phyloP scores from a whole-genome alignment of 2,329 filamentous ascomycete species.

The Magnaporthales sp. region DNA sequence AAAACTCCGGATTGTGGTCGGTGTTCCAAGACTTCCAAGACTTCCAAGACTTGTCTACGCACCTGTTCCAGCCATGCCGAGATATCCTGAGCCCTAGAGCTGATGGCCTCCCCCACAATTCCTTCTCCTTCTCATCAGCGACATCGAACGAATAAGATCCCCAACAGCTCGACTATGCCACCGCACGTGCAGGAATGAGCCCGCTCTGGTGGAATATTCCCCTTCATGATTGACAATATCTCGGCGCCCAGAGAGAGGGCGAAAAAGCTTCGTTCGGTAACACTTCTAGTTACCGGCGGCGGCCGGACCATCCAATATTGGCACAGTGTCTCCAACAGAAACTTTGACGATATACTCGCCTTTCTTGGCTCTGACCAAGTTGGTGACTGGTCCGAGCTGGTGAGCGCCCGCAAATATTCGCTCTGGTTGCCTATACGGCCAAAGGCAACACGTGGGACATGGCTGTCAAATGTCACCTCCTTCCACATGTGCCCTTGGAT shows the following conservation, averaged over 20 bases:
- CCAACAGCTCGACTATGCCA: background rate
- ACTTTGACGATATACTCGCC: background rate
- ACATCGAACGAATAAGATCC: background rate
- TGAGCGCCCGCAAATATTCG: too few species aligned
- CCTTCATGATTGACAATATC: background rate
- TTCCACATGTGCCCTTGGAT: background rate
- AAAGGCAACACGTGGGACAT: background rate
- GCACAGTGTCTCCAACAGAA: background rate
- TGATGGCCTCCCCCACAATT: background rate
- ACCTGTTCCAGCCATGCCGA: background rate
- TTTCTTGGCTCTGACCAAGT: background rate
- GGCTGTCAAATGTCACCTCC: background rate
- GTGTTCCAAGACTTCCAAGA: background rate
- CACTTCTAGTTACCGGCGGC: background rate
- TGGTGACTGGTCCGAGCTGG: background rate
- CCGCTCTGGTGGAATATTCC: background rate
- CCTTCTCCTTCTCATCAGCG: background rate
- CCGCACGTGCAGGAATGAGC: background rate
- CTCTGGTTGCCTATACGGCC: too few species aligned
- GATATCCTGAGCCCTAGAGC: background rate
- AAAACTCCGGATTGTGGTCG: background rate
- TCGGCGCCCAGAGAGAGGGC: background rate
- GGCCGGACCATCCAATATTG: background rate
- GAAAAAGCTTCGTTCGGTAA: background rate
- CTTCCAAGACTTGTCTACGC: background rate